Base-by-base conservation (phyloP, 306 rosid species). In the Casuarina glauca region DNA sequence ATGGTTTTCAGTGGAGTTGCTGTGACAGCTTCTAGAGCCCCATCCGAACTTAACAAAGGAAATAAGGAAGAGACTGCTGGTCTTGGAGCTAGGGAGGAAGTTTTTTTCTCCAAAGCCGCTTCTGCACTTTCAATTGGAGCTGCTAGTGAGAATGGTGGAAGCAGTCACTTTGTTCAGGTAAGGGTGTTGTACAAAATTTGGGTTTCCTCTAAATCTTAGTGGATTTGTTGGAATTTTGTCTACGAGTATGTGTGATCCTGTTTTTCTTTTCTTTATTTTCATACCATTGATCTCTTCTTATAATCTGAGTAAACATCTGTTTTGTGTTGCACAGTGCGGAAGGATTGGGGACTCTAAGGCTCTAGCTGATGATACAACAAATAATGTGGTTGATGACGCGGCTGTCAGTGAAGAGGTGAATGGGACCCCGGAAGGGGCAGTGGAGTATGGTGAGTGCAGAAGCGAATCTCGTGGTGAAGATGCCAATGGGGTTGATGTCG, bases 371-470 rank as follows among this genome's bases (percentile, higher is more conserved):
- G 89, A 86, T 79, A 68, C 74, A 26, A 70, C 79, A 3, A 79
- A 86, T 74, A 76, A 61, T 38, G 11, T 64, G 35, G 80, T n/a
- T 13, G 87, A 72, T 70, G 60, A 81, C 60, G 41, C 69, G 44
- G 86, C 86, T 67, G 35, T 87, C 84, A 92, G 97, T 79, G 98
- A 95, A 82, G 98, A 91, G 95, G 98, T 91, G 81, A 93, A 91
- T 11, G 97, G 93, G 68, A 88, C 93, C 17, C 88, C 88, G 0
- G 92, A 87, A 70, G 80, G 69, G 26, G 83, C 35, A 9, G 84
- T 76, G 73, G 85, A 83, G 80, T 84, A 81, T 15, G 85, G 79
- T 0, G 91, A 87, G 81, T 84, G 79, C 57, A 79, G 76, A 82
- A 86, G 90, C 16, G 91, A 91, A 75, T 90, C 97, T 17, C 89